A percentile compares a stretch with the other conserved stretches of the same genome.
phyloP scores from a whole-genome alignment of 495 filamentous ascomycete species.

The Talaromyces wortmannii region DNA sequence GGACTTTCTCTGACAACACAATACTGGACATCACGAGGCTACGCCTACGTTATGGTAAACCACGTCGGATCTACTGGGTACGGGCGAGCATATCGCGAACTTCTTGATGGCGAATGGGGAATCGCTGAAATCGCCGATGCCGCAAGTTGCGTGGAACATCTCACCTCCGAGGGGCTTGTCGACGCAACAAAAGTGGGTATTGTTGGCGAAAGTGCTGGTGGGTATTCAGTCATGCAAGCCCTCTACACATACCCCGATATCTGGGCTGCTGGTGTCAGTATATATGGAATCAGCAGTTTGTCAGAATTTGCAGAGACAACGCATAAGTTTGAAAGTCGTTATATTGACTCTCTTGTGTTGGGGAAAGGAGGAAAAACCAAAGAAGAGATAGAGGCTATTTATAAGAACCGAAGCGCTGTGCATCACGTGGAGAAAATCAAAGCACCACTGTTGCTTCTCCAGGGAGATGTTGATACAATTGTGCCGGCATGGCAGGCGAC shows the following conservation, averaged over 20 bases:
- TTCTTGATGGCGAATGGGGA: slow-evolving; percentile 37
- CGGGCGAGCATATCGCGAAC: slow-evolving; percentile 37
- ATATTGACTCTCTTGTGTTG: slow-evolving; percentile 19
- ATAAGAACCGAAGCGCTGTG: slow-evolving; percentile 32
- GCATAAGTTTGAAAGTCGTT: slow-evolving; percentile 46
- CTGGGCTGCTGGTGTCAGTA: slow-evolving; percentile 33
- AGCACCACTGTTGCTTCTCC: slow-evolving; percentile 37
- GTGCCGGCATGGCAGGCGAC: slow-evolving; percentile 40
- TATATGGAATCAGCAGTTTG: slow-evolving; percentile 40
- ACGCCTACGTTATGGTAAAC: slow-evolving; percentile 39
- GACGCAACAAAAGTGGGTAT: slow-evolving; percentile 34
- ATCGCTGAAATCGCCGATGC: slow-evolving; percentile 35
- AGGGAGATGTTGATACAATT: slow-evolving; percentile 38
- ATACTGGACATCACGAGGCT: slow-evolving; percentile 46
- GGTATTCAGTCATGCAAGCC: slow-evolving; percentile 38
- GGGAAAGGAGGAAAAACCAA: slow-evolving; percentile 5
- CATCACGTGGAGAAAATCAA: slow-evolving; percentile 36
- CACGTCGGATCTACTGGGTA: slow-evolving; percentile 43
- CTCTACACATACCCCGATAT: slow-evolving; percentile 19
- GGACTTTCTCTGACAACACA: slow-evolving; percentile 30
- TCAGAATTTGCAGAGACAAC: slow-evolving; percentile 29
- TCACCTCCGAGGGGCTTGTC: slow-evolving; percentile 21
- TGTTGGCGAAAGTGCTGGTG: slow-evolving; percentile 39
- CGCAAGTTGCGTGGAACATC: slow-evolving; percentile 31
- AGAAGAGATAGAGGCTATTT: slow-evolving; percentile 28